Conservation (phyloP, 2,329 filamentous ascomycete genomes). For the Colletotrichum navitas region DNA sequence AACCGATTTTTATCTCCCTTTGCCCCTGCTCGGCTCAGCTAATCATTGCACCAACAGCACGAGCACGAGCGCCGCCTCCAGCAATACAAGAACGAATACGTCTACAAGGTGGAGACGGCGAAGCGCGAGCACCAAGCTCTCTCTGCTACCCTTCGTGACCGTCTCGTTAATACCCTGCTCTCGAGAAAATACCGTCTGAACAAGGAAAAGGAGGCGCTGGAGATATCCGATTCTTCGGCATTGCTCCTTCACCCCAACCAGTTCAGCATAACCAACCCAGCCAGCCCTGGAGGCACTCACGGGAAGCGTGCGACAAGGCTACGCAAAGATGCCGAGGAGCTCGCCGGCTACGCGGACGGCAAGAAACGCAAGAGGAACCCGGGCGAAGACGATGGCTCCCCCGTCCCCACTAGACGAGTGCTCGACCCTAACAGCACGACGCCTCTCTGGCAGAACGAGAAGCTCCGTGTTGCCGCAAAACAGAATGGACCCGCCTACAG, state of each 20-base stretch:
- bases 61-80: conserved; percentile 73
- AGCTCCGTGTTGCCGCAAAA: conserved; percentile 64
- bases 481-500: conserved; percentile 72
- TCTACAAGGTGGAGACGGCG: conserved; percentile 73
- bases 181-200: conserved; percentile 74
- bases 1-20: conserved; percentile 2
- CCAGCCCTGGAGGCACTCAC: conserved; percentile 73
- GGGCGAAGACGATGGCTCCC: conserved; percentile 73
- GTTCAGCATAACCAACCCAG: conserved; percentile 74
- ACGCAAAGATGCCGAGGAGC: conserved; percentile 71
- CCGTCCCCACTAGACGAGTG: conserved; percentile 67
- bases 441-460: conserved; percentile 73
- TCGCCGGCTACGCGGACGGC: conserved; percentile 65
- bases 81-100: conserved; percentile 70
- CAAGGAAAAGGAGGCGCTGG: conserved; percentile 76
- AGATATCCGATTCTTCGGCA: conserved; percentile 75
- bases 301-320: conserved; percentile 73
- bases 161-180: conserved; percentile 73
- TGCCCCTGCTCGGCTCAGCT: conserved; percentile 8
- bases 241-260: conserved; percentile 76
- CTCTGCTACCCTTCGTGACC: conserved; percentile 72
- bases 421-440: conserved; percentile 70
- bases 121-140: conserved; percentile 71
- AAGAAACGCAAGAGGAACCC: conserved; percentile 74
- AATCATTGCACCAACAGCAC: conserved; percentile 58